These are phyloP conservation scores for Lonicera japonica DNA, from an alignment of 129 eudicot genomes.

Conservation along the genomic window DNA sequence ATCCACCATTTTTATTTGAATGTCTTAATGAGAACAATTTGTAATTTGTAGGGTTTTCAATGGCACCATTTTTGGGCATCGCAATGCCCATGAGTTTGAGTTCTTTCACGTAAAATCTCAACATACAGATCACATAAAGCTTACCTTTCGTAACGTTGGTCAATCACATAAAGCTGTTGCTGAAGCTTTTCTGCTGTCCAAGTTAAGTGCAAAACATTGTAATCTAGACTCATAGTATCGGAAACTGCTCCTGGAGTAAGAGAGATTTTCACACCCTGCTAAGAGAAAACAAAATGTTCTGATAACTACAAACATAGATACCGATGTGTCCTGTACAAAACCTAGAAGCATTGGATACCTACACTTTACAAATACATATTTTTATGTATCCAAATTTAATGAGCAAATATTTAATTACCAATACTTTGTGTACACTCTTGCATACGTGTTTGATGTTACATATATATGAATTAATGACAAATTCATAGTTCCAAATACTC, in stretches of 20 bases:
- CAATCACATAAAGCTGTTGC: slow-evolving; percentile 62
- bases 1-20: not conserved
- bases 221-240: slow-evolving; percentile 43
- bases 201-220: slow-evolving; percentile 51
- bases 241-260: slow-evolving; percentile 49
- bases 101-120: not conserved
- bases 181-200: slow-evolving; percentile 87
- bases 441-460: no score
- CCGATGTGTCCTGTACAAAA: not conserved
- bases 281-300: slow-evolving; percentile 1
- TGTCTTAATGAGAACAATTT: no score
- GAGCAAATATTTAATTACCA: no score
- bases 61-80: no score
- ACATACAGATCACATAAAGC: slow-evolving; percentile 9
- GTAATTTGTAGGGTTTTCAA: no score
- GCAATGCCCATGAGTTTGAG: not conserved
- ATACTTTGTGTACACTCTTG: no score
- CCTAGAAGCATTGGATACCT: not conserved
- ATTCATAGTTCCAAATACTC: no score
- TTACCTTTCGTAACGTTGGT: slow-evolving; percentile 59
- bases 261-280: slow-evolving; percentile 82
- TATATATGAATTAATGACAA: no score
- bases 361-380: no score
- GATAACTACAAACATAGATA: not conserved
- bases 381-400: no score